Percentiles rank a stretch among this genome's conserved stretches.
These are phyloP conservation scores for Salisapilia sapeloensis DNA, from an alignment of 352 stramenopile genomes.

Conservation along the genomic window DNA sequence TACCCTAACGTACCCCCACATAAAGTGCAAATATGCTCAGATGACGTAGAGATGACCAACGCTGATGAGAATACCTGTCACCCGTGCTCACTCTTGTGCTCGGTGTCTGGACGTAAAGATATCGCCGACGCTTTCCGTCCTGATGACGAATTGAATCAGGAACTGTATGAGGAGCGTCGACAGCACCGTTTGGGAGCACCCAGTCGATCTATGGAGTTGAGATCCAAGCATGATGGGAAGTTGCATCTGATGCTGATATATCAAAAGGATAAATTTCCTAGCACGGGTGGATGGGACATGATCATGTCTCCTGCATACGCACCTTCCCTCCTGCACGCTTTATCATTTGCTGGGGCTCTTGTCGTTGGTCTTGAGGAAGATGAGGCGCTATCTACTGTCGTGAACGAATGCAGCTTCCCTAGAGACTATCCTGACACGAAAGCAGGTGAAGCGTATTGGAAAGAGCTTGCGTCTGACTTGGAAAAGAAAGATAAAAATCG, in stretches of 20 bases:
- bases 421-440: conserved; percentile 58
- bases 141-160: conserved; percentile 42
- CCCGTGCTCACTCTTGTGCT: conserved; percentile 38
- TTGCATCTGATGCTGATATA: conserved; percentile 26
- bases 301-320: conserved; percentile 24
- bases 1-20: conserved; percentile 14
- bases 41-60: conserved; percentile 2
- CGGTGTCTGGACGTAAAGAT: conserved; percentile 15
- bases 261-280: conserved; percentile 16
- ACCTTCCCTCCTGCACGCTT: conserved; percentile 26
- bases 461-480: conserved; percentile 6
- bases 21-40: not conserved
- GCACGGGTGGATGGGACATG: conserved; percentile 50
- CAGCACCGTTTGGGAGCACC: not conserved
- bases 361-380: conserved; percentile 62
- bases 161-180: conserved; percentile 14
- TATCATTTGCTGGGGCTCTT: conserved; percentile 46
- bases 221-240: not conserved
- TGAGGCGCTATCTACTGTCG: conserved; percentile 28
- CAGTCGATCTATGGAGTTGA: conserved; percentile 1
- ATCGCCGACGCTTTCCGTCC: conserved; percentile 17
- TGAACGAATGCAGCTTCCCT: conserved; percentile 47
- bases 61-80: not conserved
- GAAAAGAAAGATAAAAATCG: conserved; percentile 18
- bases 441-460: conserved; percentile 38